Percentiles rank a stretch among this genome's conserved stretches.
Evolutionary conservation across 768 basidiomycete genomes (phyloP).

Genomic region (Auriscalpium microsporum): DNA sequence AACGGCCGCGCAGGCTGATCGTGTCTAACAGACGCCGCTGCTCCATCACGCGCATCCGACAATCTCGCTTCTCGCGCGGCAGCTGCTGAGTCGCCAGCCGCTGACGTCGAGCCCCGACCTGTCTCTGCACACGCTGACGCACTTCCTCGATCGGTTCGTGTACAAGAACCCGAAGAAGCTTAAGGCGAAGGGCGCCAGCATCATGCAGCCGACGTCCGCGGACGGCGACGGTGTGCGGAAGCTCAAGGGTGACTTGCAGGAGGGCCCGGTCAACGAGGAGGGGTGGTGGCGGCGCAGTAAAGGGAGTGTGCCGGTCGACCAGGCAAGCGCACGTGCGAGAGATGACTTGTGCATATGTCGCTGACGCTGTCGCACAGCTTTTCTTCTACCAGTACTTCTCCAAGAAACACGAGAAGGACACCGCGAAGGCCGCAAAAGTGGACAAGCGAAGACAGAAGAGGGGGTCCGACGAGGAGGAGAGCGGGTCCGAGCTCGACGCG

Average conservation of each 20-base stretch:
- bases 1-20: background rate
- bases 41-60: conserved; percentile 87
- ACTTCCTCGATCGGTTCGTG: conserved; percentile 95
- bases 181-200: conserved; percentile 66
- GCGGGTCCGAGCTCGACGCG: conserved; percentile 22
- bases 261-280: conserved; percentile 59
- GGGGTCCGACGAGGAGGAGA: conserved; percentile 26
- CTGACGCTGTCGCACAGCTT: conserved; percentile 33
- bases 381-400: conserved; percentile 92
- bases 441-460: conserved; percentile 36
- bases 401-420: conserved; percentile 51
- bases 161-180: conserved; percentile 90
- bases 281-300: conserved; percentile 61
- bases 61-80: conserved; percentile 75
- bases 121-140: conserved; percentile 84
- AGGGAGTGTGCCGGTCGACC: conserved; percentile 78
- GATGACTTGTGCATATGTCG: background rate
- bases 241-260: conserved; percentile 47
- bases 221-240: conserved; percentile 66
- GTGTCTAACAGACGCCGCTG: conserved; percentile 53
- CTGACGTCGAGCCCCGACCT: conserved; percentile 83
- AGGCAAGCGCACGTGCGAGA: conserved; percentile 38
- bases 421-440: conserved; percentile 38
- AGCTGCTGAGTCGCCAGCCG: conserved; percentile 64
- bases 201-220: conserved; percentile 90